Evolutionary conservation across 2,329 filamentous ascomycete species (phyloP).

Genomic region (Bretziella fagacearum): DNA sequence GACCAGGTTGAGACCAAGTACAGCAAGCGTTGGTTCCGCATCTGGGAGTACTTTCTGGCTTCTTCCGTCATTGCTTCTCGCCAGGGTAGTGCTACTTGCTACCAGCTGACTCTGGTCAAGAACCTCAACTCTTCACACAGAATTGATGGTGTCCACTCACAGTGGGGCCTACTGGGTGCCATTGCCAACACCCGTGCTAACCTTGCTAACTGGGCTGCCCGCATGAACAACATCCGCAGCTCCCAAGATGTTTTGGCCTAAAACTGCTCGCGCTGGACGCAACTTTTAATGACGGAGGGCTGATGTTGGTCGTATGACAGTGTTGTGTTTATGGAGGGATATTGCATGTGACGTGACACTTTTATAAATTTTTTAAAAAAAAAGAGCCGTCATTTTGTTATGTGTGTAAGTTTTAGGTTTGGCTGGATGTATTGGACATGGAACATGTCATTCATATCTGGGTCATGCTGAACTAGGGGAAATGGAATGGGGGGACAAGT

Average conservation of each 20-base stretch:
- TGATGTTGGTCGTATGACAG: constrained; percentile 3
- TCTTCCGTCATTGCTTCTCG: constrained; percentile 71
- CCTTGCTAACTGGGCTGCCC: constrained; percentile 19
- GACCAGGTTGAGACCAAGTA: constrained; percentile 93
- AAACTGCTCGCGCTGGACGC: constrained; percentile 3
- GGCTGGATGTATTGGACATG: too few species aligned
- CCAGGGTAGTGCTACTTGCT: constrained; percentile 72
- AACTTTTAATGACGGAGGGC: neutral
- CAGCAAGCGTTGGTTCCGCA: constrained; percentile 86
- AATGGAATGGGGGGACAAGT: too few species aligned
- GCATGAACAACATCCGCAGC: constrained; percentile 14
- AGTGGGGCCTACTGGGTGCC: constrained; percentile 53
- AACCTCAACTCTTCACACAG: constrained; percentile 80
- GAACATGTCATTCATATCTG: too few species aligned
- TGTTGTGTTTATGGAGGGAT: too few species aligned
- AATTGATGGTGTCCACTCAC: constrained; percentile 52
- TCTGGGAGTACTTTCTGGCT: constrained; percentile 84
- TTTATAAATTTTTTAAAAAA: too few species aligned
- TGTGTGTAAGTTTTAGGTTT: too few species aligned
- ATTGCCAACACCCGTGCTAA: constrained; percentile 22
- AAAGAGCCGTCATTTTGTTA: too few species aligned
- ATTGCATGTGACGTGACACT: too few species aligned
- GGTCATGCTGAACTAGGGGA: too few species aligned
- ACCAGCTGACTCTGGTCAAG: constrained; percentile 74
- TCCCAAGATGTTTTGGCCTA: constrained; percentile 12